Conservation (phyloP, 306 rosid genomes). For the Senna siamea region DNA sequence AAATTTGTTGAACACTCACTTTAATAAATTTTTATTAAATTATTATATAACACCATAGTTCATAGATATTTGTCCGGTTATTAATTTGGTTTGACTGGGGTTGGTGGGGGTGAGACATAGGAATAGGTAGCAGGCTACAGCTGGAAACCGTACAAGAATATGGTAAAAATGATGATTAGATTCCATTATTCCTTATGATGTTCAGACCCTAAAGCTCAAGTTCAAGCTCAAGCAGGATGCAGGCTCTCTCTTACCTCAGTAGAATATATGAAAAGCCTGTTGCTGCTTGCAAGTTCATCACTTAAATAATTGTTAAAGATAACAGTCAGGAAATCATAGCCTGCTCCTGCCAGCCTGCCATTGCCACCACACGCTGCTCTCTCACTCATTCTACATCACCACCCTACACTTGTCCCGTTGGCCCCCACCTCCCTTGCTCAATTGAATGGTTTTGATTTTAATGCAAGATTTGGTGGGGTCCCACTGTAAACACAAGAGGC, state of each 20-base stretch:
- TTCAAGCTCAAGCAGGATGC: conserved; percentile 6
- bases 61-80: no score
- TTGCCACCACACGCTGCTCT: conserved; percentile 30
- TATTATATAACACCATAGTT: no score
- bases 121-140: conserved; percentile 55
- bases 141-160: conserved; percentile 88
- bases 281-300: conserved; percentile 38
- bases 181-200: conserved; percentile 96
- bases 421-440: background rate
- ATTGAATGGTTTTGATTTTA: conserved; percentile 13
- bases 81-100: conserved; percentile 57
- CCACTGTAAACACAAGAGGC: no score
- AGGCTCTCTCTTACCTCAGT: conserved; percentile 21
- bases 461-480: conserved; percentile 50
- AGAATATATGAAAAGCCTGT: conserved; percentile 40
- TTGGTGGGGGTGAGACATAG: conserved; percentile 34
- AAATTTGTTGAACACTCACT: no score
- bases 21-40: no score
- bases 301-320: conserved; percentile 42
- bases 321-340: background rate
- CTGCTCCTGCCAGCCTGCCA: conserved; percentile 24
- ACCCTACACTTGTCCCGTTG: conserved; percentile 44
- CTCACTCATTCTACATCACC: conserved; percentile 19
- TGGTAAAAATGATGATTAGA: conserved; percentile 91
- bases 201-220: conserved; percentile 52